Conservation (phyloP, 176 grass and related monocot genomes). For the bread wheat (Triticum aestivum) region DNA sequence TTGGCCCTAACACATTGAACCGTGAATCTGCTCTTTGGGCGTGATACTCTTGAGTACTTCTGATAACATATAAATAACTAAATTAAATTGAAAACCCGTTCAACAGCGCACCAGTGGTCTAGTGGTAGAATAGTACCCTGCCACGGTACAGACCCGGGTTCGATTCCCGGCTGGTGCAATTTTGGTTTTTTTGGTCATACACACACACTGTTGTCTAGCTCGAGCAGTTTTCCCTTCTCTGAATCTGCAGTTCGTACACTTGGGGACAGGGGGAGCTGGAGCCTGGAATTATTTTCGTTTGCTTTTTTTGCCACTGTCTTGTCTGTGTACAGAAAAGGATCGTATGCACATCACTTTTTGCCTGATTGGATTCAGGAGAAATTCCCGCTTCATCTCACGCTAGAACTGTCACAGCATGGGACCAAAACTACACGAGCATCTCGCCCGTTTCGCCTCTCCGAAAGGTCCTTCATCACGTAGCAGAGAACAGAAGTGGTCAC, state of each 20-base stretch:
- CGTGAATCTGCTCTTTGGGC: too few species aligned
- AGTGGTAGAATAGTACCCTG: slow-evolving; percentile 87
- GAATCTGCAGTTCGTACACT: too few species aligned
- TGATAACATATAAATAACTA: too few species aligned
- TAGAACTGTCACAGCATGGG: neutral
- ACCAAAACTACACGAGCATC: neutral
- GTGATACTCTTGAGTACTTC: too few species aligned
- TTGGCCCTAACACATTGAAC: too few species aligned
- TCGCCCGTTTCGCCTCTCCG: neutral
- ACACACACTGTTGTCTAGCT: neutral
- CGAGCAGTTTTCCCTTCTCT: too few species aligned
- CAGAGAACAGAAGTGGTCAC: neutral
- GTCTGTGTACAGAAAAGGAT: too few species aligned
- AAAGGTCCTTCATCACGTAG: neutral
- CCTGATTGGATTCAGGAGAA: too few species aligned
- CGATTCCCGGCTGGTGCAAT: slow-evolving; percentile 55
- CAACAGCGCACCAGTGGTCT: slow-evolving; percentile 22
- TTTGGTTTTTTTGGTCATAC: neutral
- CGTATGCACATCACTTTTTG: too few species aligned
- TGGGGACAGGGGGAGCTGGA: too few species aligned
- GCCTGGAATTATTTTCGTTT: too few species aligned
- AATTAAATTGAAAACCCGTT: rapidly evolving
- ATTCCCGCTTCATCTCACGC: neutral
- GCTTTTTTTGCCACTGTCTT: too few species aligned
- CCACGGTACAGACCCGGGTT: slow-evolving; percentile 71